These are phyloP conservation scores for Globisporangium rhizosaccharum DNA, from an alignment of 352 stramenopile species.

Conservation along the genomic window DNA sequence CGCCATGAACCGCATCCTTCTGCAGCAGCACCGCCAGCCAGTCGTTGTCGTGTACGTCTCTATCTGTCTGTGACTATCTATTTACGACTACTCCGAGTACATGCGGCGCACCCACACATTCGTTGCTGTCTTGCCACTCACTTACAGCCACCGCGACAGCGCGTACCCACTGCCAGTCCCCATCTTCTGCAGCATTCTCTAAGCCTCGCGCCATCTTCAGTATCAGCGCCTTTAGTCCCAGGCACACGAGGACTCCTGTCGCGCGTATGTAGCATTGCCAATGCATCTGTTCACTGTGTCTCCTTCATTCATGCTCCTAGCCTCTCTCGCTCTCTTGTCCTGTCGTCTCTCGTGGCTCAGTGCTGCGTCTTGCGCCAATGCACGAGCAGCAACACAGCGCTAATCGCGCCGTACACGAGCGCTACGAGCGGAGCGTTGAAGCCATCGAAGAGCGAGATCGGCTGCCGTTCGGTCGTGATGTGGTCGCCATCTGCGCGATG, in stretches of 20 bases:
- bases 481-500: conserved; percentile 23
- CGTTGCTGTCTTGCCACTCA: background rate
- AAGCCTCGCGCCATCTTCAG: background rate
- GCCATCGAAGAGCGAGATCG: conserved; percentile 61
- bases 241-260: no score
- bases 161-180: conserved; percentile 52
- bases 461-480: conserved; percentile 54
- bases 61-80: background rate
- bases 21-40: conserved; percentile 27
- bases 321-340: background rate
- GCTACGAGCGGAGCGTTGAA: conserved; percentile 60
- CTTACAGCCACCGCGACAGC: conserved; percentile 14
- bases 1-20: conserved; percentile 54
- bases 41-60: conserved; percentile 47
- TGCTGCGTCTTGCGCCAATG: conserved; percentile 30
- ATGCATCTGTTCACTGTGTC: no score
- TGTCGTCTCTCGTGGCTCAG: conserved; percentile 4
- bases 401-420: conserved; percentile 46
- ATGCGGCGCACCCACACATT: background rate
- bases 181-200: conserved; percentile 50
- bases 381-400: conserved; percentile 30
- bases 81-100: no score
- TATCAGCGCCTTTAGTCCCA: background rate
- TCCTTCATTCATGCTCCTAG: no score
- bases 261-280: no score